Base-by-base conservation (phyloP, 2,329 filamentous ascomycete genomes). In the Magnaporthiopsis incrustans region DNA sequence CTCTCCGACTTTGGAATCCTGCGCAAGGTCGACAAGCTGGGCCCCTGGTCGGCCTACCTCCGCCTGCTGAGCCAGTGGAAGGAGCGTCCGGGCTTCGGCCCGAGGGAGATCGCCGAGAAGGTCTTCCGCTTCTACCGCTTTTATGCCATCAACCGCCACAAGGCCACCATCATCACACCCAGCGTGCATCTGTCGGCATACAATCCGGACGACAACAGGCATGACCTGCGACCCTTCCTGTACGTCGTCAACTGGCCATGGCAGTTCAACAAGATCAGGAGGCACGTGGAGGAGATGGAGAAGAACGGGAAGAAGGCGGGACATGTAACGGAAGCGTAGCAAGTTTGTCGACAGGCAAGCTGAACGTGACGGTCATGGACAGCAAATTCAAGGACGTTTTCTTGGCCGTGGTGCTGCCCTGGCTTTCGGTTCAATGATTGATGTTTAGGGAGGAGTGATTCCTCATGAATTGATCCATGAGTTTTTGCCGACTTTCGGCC, bases 111-210 rank as follows among this genome's bases (percentile, higher is more conserved):
- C 73, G 72, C 77, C 59, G 72, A 77, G 67, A 82, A 78, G 73
- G 79, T 77, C 15, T 71, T 73, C 63, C 71, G 73, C 10, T 80
- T 80, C 69, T 79, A 74, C 68, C 71, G 72, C 33, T 83, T 80
- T 68, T 85, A 88, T 70, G 77, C 81, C 0, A 84, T 88, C 68
- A 89, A 89, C 70, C 75, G 87, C 12, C 86, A 89, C 72, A 89
- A 89, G 74, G 81, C 82, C 73, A 87, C 84, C 1, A 80, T 83
- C 11, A 73, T 86, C 61, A 87, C 85, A 1, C 85, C 85, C 0
- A 79, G 78, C 32, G 77, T 85, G 62, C 84, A 86, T 67, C 65
- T 75, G 10, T 74, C 73, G 59, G 69, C 72, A 12, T 74, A 75
- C 64, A 76, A 75, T 64, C 75, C 72, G 4, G 77, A 79, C 61